phyloP scores from a whole-genome alignment of 805 yeast species.

The Yamadazyma insecticola region DNA sequence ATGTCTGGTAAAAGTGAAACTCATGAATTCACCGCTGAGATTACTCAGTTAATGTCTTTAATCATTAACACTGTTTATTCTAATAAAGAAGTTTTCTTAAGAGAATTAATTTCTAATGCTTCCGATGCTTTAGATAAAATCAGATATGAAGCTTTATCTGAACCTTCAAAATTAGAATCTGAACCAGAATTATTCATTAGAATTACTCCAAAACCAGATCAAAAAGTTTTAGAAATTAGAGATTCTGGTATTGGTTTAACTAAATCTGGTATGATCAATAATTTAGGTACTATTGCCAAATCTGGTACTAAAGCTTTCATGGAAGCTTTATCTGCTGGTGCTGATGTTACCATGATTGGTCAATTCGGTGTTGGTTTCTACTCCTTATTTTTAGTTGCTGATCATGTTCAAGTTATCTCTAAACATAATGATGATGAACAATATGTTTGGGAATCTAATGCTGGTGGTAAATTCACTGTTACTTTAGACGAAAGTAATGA shows the following conservation, averaged over 20 bases:
- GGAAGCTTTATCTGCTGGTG: slow-evolving; percentile 99
- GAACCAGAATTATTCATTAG: slow-evolving; percentile 97
- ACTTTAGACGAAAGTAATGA: slow-evolving; percentile 85
- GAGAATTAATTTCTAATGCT: slow-evolving; percentile 98
- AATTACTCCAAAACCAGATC: slow-evolving; percentile 94
- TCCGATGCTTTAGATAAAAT: slow-evolving; percentile 99
- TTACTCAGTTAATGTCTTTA: slow-evolving; percentile 99
- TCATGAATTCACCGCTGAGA: slow-evolving; percentile 99
- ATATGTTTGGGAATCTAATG: slow-evolving; percentile 99
- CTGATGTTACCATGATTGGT: slow-evolving; percentile 99
- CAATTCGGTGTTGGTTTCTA: slow-evolving; percentile 99
- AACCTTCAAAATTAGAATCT: slow-evolving; percentile 84
- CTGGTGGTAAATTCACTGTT: slow-evolving; percentile 99
- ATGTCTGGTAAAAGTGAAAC: slow-evolving; percentile 68
- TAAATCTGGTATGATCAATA: slow-evolving; percentile 97
- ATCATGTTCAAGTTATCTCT: slow-evolving; percentile 96
- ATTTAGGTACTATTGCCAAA: slow-evolving; percentile 99
- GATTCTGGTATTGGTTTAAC: slow-evolving; percentile 99
- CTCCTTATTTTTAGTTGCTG: slow-evolving; percentile 98
- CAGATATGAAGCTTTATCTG: slow-evolving; percentile 93
- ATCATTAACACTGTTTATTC: slow-evolving; percentile 99
- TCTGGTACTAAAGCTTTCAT: slow-evolving; percentile 99
- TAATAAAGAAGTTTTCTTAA: slow-evolving; percentile 97
- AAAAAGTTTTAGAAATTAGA: slow-evolving; percentile 91
- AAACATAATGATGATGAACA: slow-evolving; percentile 99